Evolutionary conservation across 352 stramenopile genomes (phyloP), one percentile per base, ranked within the genome.

Genomic region (Globisporangium radiosum): DNA sequence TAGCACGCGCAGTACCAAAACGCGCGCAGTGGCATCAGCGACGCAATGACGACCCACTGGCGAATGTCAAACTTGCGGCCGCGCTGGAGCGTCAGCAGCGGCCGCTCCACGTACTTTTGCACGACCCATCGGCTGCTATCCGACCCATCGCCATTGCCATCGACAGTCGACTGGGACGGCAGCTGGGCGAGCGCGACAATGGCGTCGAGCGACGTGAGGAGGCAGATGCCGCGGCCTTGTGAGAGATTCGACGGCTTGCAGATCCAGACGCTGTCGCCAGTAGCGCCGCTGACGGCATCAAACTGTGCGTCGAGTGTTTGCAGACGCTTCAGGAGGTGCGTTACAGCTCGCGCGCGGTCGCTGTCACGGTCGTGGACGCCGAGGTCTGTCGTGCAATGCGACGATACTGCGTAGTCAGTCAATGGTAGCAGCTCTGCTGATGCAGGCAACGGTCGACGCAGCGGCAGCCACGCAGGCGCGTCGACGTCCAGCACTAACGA

Each of bases 51-150:
- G 19, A 93, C 78, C 87, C 87, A 96, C 66, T 94, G 87, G 5
- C 85, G 76, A 50, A 95, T 77, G 62, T 96, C 87, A 66, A 96
- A 95, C 63, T 95, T 96, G 50, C 71, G 73, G 0, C 66, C 69
- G 38, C 64, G 53, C 47, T 77, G 73, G 6, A 88, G 53, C 7
- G 37, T 33, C 25, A 90, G 58, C 39, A 94, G 60, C 33, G 86
- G 87, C 8, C 75, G 72, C 56, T 96, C 85, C 14, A 96, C 73
- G 57, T 96, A 96, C 63, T 94, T 92, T 61, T 96, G 87, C 11
- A 94, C 79, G 15, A 96, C 69, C 72, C 83, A 88, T 37, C 69
- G 54, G 49, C 43, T 59, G n/a, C 7, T 33, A 13, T 33, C 49
- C 6, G 13, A 14, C 44, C 19, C 33, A 14, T 37, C n/a, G 7